phyloP scores from a whole-genome alignment of 345 rosid genomes.

The Barbarea vulgaris region DNA sequence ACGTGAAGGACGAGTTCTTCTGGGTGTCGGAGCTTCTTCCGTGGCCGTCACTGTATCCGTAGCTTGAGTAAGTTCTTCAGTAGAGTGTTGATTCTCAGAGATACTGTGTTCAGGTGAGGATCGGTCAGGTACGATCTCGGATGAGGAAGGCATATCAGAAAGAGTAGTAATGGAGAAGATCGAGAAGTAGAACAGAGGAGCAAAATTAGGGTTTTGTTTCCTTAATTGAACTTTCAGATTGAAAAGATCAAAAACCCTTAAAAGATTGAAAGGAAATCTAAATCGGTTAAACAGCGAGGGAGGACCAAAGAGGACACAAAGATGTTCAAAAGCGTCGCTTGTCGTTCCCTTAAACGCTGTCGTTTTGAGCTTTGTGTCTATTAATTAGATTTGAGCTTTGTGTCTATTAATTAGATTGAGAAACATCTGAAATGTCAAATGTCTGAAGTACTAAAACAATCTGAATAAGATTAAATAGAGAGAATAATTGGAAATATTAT shows the following conservation, averaged over 20 bases:
- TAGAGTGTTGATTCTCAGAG: constrained; percentile 36
- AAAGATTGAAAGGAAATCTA: constrained; percentile 21
- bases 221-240: not conserved
- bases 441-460: too few relatives aligned
- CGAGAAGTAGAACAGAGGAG: not conserved
- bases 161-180: constrained; percentile 3
- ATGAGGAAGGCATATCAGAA: constrained; percentile 47
- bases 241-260: not conserved
- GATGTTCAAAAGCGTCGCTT: constrained; percentile 24
- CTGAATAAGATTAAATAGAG: not conserved
- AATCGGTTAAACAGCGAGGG: constrained; percentile 33
- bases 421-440: not conserved
- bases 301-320: not conserved
- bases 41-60: constrained; percentile 11
- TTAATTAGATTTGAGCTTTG: too few relatives aligned
- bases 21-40: constrained; percentile 27
- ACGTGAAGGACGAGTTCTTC: constrained; percentile 84
- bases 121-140: constrained; percentile 49
- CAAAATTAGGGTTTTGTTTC: not conserved
- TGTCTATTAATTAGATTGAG: too few relatives aligned
- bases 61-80: not conserved
- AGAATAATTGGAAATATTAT: too few relatives aligned
- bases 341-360: not conserved
- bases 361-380: constrained; percentile 4
- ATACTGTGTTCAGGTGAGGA: constrained; percentile 47